A percentile compares a stretch with the other conserved stretches of the same genome.
phyloP scores from a whole-genome alignment of 768 basidiomycete genomes.

The Lepiota venenata region DNA sequence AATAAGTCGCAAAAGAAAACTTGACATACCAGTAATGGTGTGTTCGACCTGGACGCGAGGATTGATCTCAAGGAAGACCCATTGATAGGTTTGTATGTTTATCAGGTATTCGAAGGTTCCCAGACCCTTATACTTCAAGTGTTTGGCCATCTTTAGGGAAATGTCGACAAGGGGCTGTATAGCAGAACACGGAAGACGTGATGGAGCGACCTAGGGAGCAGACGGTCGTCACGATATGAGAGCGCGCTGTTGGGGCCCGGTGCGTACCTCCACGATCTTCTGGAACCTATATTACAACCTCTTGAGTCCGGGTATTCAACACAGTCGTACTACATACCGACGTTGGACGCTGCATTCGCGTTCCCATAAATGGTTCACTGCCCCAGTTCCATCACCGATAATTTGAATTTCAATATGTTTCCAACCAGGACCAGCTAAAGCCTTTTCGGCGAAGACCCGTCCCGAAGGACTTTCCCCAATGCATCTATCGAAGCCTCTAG shows the following conservation, averaged over 20 bases:
- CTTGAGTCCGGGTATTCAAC: neutral
- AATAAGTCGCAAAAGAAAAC: neutral
- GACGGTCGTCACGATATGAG: neutral
- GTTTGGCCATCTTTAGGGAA: constrained; percentile 74
- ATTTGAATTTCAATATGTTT: constrained; percentile 89
- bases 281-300: constrained; percentile 40
- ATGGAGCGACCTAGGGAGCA: constrained; percentile 52
- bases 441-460: constrained; percentile 80
- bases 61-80: constrained; percentile 92
- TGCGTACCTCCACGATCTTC: constrained; percentile 78
- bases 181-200: constrained; percentile 67
- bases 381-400: constrained; percentile 74
- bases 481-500: constrained; percentile 19
- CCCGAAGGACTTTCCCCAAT: constrained; percentile 36
- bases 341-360: constrained; percentile 92
- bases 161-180: constrained; percentile 68
- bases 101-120: constrained; percentile 90
- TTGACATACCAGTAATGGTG: constrained; percentile 71
- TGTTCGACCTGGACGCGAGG: constrained; percentile 94
- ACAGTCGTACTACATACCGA: constrained; percentile 37
- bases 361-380: constrained; percentile 84
- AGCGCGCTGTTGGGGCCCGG: no score
- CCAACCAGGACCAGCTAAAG: constrained; percentile 67
- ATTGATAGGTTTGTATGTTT: constrained; percentile 62
- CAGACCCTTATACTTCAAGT: constrained; percentile 79